Evolutionary conservation across 768 basidiomycete genomes (phyloP).

Genomic region (Lactarius hatsudake): DNA sequence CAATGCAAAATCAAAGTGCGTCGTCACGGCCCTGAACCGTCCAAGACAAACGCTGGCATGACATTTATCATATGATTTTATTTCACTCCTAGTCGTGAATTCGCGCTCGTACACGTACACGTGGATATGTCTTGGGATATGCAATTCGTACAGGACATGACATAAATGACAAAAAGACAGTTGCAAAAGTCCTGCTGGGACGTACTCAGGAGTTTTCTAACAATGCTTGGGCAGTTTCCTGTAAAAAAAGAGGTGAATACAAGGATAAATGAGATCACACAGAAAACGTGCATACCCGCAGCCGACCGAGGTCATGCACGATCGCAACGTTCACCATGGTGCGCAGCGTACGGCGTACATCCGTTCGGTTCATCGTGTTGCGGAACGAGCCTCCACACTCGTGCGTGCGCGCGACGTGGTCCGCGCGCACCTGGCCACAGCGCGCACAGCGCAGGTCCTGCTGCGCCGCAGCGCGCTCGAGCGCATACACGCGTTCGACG

Average conservation of each 20-base stretch:
- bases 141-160: not conserved
- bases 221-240: constrained; percentile 25
- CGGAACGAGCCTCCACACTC: constrained; percentile 85
- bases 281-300: constrained; percentile 51
- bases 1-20: too few species aligned
- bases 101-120: not conserved
- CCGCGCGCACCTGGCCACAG: constrained; percentile 88
- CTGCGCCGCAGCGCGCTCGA: constrained; percentile 75
- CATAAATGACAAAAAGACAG: not conserved
- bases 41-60: too few species aligned
- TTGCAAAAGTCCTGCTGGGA: not conserved
- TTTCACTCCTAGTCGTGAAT: not conserved
- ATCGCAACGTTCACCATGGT: constrained; percentile 84
- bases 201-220: constrained; percentile 17
- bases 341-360: constrained; percentile 65
- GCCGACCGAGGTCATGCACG: constrained; percentile 61
- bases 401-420: constrained; percentile 83
- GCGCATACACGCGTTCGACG: constrained; percentile 66
- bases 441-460: constrained; percentile 88
- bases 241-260: not conserved
- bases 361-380: constrained; percentile 67
- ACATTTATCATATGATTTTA: not conserved
- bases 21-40: too few species aligned
- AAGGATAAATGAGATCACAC: not conserved
- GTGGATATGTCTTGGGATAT: not conserved